Evolutionary conservation across 495 filamentous ascomycete species (phyloP).

Genomic region (Physcia stellaris): DNA sequence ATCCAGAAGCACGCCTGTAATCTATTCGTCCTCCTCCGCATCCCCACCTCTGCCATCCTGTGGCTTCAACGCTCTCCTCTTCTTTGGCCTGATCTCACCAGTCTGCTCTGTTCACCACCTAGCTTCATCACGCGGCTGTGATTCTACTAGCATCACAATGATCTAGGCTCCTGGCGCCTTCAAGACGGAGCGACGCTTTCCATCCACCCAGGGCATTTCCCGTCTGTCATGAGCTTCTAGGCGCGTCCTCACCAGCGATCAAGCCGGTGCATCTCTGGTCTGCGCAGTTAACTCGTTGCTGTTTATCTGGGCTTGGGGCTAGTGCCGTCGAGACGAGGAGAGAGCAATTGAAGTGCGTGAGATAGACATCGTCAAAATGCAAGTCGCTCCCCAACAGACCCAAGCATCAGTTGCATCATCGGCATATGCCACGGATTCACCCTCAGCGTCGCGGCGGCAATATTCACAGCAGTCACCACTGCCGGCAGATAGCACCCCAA

Average conservation of each 20-base stretch:
- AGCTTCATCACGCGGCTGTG: no score
- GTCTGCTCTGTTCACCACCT: no score
- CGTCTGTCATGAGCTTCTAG: no score
- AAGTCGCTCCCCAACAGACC: constrained; percentile 38
- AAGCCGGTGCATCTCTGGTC: not conserved
- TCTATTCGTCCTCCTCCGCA: no score
- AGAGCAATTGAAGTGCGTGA: not conserved
- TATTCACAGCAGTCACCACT: constrained; percentile 25
- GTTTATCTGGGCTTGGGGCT: not conserved
- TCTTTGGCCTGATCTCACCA: no score
- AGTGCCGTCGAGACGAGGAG: not conserved
- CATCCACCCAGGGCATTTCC: no score
- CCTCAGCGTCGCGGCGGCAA: constrained; percentile 32
- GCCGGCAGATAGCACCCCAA: constrained; percentile 18
- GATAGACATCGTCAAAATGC: constrained; percentile 43
- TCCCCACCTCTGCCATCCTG: no score
- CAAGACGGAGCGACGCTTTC: no score
- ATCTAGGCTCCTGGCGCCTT: no score
- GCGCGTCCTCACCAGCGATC: not conserved
- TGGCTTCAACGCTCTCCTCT: no score
- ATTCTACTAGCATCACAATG: no score
- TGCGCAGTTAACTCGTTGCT: not conserved
- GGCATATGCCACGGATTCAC: constrained; percentile 29
- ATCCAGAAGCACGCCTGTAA: no score
- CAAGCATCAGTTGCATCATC: constrained; percentile 31